Base-by-base conservation (phyloP, 805 yeast genomes). In the Maudiozyma bulderi region DNA sequence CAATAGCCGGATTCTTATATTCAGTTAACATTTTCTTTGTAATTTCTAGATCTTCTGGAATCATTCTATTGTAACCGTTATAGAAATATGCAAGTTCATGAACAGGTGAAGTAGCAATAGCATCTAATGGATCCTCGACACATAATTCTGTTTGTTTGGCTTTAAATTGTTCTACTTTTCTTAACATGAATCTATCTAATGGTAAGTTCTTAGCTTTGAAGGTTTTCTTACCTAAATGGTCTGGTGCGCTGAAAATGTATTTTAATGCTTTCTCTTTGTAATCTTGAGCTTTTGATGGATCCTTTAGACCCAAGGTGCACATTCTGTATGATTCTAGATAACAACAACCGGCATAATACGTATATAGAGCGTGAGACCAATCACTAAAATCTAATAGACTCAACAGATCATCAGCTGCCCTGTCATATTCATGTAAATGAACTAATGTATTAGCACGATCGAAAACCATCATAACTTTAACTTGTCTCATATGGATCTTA, bases 31-130 rank as follows among this genome's bases (percentile, higher is more conserved):
- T 60, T 47, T 72, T 70, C 49, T 78, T 66, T 0, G 90, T 71
- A 30, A 75, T 55, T 45, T 74, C 68, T 48, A 90, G 72, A 45
- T 80, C 74, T 15, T 71, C 73, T 41, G 70, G 67, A 0, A 85
- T 75, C 96, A 90, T 90, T 58, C 95, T 74, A 59, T 83, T 82
- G 62, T 82, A 90, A 0, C 95, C 96, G 60, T 87, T 88, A 91
- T 95, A 90, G 66, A 90, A 88, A 64, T 90, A 91, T 10, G 81
- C 71, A 50, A 88, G 68, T 68, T 90, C 97, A 60, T 85, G 95
- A 37, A 84, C 74, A 38, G 89, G 82, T 0, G 96, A 87, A 0
- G 91, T 81, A 1, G 90, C 95, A 51, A 86, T 73, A 14, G 87
- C 81, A 58, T 90, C 97, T n/a, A 83, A 73, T n/a, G 82, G 71